phyloP scores from a whole-genome alignment of 345 rosid species.

The Eucalyptus regnans region DNA sequence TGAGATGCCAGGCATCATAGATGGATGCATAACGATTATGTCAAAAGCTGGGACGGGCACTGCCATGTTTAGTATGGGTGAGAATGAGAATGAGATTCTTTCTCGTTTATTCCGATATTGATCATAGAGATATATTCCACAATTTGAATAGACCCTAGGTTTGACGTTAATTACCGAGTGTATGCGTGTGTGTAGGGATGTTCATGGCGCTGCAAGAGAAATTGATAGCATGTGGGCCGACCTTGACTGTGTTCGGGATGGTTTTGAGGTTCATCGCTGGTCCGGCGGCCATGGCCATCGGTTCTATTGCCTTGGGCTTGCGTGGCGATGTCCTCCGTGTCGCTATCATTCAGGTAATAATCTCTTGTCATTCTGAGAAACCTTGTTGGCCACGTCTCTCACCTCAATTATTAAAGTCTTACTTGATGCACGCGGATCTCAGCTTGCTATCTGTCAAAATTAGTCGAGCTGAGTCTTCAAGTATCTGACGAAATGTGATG shows the following conservation, averaged over 20 bases:
- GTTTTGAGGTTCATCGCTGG: constrained; percentile 23
- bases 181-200: constrained; percentile 30
- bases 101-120: not conserved
- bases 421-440: not conserved
- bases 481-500: not conserved
- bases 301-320: constrained; percentile 19
- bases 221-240: constrained; percentile 65
- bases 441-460: not conserved
- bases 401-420: not conserved
- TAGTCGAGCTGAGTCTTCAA: not conserved
- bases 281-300: constrained; percentile 31
- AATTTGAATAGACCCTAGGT: not conserved
- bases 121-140: not conserved
- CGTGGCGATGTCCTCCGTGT: constrained; percentile 21
- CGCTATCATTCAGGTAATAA: constrained; percentile 30
- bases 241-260: constrained; percentile 31
- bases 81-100: not conserved
- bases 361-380: not conserved
- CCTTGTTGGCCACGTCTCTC: not conserved
- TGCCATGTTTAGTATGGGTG: constrained; percentile 96
- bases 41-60: constrained; percentile 93
- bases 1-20: constrained; percentile 69
- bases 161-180: too few species aligned
- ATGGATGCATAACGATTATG: constrained; percentile 68
- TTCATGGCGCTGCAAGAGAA: constrained; percentile 88